Evolutionary conservation across 2,329 filamentous ascomycete species (phyloP).

Genomic region (Passalora sequoiae): DNA sequence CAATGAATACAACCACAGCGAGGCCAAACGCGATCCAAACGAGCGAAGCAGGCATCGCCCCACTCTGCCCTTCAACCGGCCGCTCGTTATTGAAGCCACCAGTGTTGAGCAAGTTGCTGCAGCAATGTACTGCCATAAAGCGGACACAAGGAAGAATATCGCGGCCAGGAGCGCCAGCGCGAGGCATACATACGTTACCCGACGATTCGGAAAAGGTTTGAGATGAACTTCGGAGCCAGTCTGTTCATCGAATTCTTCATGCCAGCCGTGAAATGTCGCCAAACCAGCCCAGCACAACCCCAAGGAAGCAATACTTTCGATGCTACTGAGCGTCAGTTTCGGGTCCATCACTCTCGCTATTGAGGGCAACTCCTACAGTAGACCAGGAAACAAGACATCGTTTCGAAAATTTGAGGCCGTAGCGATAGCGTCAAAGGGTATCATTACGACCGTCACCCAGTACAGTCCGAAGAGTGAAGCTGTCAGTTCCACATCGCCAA

Average conservation of each 20-base stretch:
- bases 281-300: slow-evolving; percentile 9
- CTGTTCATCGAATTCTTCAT: slow-evolving; percentile 6
- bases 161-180: slow-evolving; percentile 3
- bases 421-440: slow-evolving; percentile 5
- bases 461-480: slow-evolving; percentile 5
- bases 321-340: not conserved
- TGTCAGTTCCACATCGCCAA: slow-evolving; percentile 11
- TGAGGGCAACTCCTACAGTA: slow-evolving; percentile 4
- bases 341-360: not conserved
- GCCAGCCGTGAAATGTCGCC: slow-evolving; percentile 13
- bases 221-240: slow-evolving; percentile 14
- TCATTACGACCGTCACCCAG: slow-evolving; percentile 2
- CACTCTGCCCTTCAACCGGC: slow-evolving; percentile 6
- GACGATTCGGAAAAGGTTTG: slow-evolving; percentile 16
- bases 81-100: slow-evolving; percentile 5
- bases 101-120: slow-evolving; percentile 11
- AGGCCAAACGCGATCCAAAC: slow-evolving; percentile 11
- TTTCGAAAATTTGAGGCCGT: slow-evolving; percentile 6
- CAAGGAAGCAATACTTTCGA: slow-evolving; percentile 11
- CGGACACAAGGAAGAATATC: slow-evolving; percentile 12
- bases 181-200: not conserved
- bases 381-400: slow-evolving; percentile 13
- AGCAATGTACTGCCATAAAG: slow-evolving; percentile 19
- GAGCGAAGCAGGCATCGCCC: slow-evolving; percentile 7
- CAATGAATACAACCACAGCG: slow-evolving; percentile 3